These are phyloP conservation scores for Thermochaetoides thermophila DNA, from an alignment of 495 filamentous ascomycete species.

Conservation along the genomic window DNA sequence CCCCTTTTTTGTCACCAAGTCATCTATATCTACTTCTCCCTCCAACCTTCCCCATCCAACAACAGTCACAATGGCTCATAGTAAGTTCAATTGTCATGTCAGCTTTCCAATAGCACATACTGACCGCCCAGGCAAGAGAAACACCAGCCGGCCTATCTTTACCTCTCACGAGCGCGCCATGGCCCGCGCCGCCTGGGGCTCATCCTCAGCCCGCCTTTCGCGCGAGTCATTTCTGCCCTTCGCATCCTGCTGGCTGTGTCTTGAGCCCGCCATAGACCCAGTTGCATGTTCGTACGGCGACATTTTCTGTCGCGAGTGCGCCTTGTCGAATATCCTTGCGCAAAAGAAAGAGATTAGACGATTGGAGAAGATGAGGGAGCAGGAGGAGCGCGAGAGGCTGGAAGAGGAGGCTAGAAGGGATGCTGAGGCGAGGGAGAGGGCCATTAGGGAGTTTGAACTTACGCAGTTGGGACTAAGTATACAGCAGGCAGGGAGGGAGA, in stretches of 20 bases:
- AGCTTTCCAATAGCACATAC: too few relatives aligned
- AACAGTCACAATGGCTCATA: conserved; percentile 36
- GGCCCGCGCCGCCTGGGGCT: conserved; percentile 66
- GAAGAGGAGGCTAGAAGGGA: conserved; percentile 39
- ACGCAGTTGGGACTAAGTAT: conserved; percentile 56
- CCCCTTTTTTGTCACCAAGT: too few relatives aligned
- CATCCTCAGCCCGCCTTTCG: conserved; percentile 68
- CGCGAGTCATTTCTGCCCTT: conserved; percentile 92
- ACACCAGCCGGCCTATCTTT: conserved; percentile 92
- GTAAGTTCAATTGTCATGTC: too few relatives aligned
- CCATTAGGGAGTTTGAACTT: conserved; percentile 47
- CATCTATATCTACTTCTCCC: not conserved
- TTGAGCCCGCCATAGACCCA: conserved; percentile 68
- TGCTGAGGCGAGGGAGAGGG: conserved; percentile 42
- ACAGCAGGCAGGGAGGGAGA: conserved; percentile 26
- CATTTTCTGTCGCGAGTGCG: conserved; percentile 95
- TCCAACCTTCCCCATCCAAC: not conserved
- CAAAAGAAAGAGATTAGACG: conserved; percentile 91
- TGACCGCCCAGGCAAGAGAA: conserved; percentile 57
- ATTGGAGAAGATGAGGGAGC: conserved; percentile 50
- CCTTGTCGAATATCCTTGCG: conserved; percentile 73
- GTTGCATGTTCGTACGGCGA: conserved; percentile 66
- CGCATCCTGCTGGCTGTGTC: conserved; percentile 76
- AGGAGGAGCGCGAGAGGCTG: conserved; percentile 35
- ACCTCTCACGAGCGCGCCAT: conserved; percentile 80